These are phyloP conservation scores for Penicillium lagena DNA, from an alignment of 495 filamentous ascomycete genomes.

Conservation along the genomic window DNA sequence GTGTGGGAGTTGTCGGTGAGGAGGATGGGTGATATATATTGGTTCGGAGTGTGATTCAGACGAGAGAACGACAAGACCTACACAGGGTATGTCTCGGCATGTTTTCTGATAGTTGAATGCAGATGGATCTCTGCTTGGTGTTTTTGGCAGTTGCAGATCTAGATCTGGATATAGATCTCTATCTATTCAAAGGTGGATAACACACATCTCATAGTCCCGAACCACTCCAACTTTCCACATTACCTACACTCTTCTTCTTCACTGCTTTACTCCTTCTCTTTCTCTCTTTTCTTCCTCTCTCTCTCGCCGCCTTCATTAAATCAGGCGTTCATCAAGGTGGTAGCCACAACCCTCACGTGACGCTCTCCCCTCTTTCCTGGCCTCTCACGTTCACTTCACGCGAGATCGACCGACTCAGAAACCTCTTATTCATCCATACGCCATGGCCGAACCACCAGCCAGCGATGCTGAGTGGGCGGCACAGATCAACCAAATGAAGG, in stretches of 20 bases:
- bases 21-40: too few species aligned
- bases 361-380: conserved; percentile 14
- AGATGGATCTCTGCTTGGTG: too few species aligned
- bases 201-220: too few species aligned
- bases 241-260: too few species aligned
- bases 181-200: too few species aligned
- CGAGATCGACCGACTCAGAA: background rate
- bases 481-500: conserved; percentile 20
- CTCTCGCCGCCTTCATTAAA: conserved; percentile 6
- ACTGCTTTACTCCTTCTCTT: background rate
- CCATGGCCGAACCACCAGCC: conserved; percentile 6
- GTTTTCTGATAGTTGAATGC: too few species aligned
- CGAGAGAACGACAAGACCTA: too few species aligned
- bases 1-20: conserved; percentile 26
- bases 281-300: background rate
- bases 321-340: conserved; percentile 15
- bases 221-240: too few species aligned
- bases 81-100: too few species aligned
- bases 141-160: too few species aligned
- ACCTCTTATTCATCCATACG: background rate
- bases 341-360: conserved; percentile 21
- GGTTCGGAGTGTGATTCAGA: too few species aligned
- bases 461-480: conserved; percentile 32
- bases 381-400: background rate
- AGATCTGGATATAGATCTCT: too few species aligned